phyloP scores from a whole-genome alignment of 1,284 basidiomycete genomes.

The Vanrija sp. region DNA sequence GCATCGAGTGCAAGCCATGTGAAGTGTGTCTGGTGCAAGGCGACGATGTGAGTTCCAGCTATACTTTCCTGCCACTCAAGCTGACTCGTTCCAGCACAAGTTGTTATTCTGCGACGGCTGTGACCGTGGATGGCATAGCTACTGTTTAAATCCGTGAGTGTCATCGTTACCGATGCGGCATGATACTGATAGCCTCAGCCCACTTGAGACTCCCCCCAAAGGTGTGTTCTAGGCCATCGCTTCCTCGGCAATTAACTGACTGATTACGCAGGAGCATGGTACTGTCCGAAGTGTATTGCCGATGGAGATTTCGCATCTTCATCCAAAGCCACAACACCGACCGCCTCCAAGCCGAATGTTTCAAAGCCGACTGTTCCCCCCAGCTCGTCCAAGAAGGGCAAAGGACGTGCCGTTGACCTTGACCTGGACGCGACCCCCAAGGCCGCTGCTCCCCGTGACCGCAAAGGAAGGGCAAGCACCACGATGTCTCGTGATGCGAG shows the following conservation, averaged over 20 bases:
- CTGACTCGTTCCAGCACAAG: slow-evolving; percentile 53
- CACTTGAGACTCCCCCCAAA: slow-evolving; percentile 64
- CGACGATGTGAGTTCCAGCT: slow-evolving; percentile 67
- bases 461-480: slow-evolving; percentile 1
- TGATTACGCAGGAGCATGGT: slow-evolving; percentile 24
- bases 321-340: slow-evolving; percentile 7
- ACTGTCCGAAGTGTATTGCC: slow-evolving; percentile 22
- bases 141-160: slow-evolving; percentile 68
- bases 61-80: rapidly evolving
- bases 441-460: neutral
- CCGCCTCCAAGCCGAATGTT: slow-evolving; percentile 1
- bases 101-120: slow-evolving; percentile 92
- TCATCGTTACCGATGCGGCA: slow-evolving; percentile 4
- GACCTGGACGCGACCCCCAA: slow-evolving; percentile 2
- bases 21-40: slow-evolving; percentile 81
- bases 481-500: neutral
- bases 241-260: neutral
- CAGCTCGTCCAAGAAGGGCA: slow-evolving; percentile 9
- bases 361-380: neutral
- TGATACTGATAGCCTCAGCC: slow-evolving; percentile 31
- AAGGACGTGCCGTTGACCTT: slow-evolving; percentile 7
- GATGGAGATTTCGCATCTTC: slow-evolving; percentile 16
- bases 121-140: slow-evolving; percentile 92
- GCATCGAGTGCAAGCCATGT: slow-evolving; percentile 89
- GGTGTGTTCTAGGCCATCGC: slow-evolving; percentile 55